A percentile compares a stretch with the other conserved stretches of the same genome.
Conservation (phyloP, 495 filamentous ascomycete species). For the Achaetomiella virescens region DNA sequence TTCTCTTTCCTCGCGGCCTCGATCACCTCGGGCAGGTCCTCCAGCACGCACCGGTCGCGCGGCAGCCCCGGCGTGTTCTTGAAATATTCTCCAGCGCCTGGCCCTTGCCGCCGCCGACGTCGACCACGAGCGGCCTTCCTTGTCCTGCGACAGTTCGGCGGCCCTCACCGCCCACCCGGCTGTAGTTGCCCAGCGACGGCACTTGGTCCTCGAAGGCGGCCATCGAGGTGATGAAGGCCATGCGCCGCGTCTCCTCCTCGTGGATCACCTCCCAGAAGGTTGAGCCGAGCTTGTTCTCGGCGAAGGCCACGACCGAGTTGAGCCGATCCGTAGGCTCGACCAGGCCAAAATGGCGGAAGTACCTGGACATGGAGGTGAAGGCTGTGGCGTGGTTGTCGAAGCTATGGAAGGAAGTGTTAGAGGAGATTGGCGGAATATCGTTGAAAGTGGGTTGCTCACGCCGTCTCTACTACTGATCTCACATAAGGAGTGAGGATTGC, state of each 20-base stretch:
- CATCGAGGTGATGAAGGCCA: slow-evolving; percentile 22
- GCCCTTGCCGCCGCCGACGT: slow-evolving; percentile 35
- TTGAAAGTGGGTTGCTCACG: too few species aligned
- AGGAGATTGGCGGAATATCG: neutral
- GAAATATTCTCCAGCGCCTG: slow-evolving; percentile 28
- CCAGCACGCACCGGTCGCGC: slow-evolving; percentile 24
- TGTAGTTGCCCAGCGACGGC: slow-evolving; percentile 25
- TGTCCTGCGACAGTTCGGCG: slow-evolving; percentile 1
- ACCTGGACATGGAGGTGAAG: slow-evolving; percentile 15
- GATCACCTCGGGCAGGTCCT: slow-evolving; percentile 29
- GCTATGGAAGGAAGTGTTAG: neutral
- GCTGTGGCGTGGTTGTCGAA: slow-evolving; percentile 16
- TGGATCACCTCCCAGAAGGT: slow-evolving; percentile 24
- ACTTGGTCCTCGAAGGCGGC: slow-evolving; percentile 6
- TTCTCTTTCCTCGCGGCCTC: slow-evolving; percentile 14
- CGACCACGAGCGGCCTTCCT: slow-evolving; percentile 22
- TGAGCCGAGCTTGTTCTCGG: slow-evolving; percentile 13
- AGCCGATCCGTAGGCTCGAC: slow-evolving; percentile 16
- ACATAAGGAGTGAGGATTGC: neutral
- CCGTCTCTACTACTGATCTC: neutral
- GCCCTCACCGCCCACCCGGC: slow-evolving; percentile 23
- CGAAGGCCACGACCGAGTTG: slow-evolving; percentile 18
- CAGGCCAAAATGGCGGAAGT: slow-evolving; percentile 26
- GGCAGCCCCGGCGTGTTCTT: slow-evolving; percentile 18
- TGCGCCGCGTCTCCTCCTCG: slow-evolving; percentile 6